Base-by-base conservation (phyloP, 768 basidiomycete species). In the Crassisporium funariophilum region DNA sequence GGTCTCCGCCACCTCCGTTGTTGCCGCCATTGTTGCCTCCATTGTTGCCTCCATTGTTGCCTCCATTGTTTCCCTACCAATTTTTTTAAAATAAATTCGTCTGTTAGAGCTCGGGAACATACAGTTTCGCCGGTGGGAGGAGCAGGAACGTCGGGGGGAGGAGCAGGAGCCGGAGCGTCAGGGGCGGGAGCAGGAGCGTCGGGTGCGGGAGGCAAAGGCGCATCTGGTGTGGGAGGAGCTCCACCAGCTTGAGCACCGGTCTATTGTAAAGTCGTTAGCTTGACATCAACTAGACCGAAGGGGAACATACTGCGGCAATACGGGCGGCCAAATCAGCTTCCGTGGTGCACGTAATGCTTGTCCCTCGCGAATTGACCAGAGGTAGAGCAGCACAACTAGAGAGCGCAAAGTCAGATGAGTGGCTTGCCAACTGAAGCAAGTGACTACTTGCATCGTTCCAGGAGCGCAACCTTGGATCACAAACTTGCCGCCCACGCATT, bases 401-500 rank as follows among this genome's bases (percentile, higher is more conserved):
- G 16, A 54, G 21, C 35, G 16, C 27, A 10, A 50, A 36, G 11
- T 8, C 21, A 11, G 15, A 27, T 17, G 29, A 37, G 13, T 15
- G 27, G 12, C 12, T 12, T 11, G 22, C 23, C 25, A 47, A 15
- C 23, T 17, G 19, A 6, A 46, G 7, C 16, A 39, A 19, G 22
- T 17, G 10, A 17, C 33, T 15, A 50, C 65, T 61, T 54, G 73
- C 71, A 70, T 54, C n/a, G 69, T 72, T 16, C 68, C 67, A 22
- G 53, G 45, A 15, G 59, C 68, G 44, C 73, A 74, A 19, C 59
- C 54, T 36, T 67, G 61, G 36, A 65, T 35, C 23, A 71, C 63
- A 44, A 75, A 73, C 46, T 68, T 70, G 43, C 78, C 79, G 22
- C 60, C 64, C 12, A 77, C 78, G 56, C 84, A 85, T 49, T 79